These are phyloP conservation scores for Auriculariales sp. DNA, from an alignment of 768 basidiomycete genomes.

Conservation along the genomic window DNA sequence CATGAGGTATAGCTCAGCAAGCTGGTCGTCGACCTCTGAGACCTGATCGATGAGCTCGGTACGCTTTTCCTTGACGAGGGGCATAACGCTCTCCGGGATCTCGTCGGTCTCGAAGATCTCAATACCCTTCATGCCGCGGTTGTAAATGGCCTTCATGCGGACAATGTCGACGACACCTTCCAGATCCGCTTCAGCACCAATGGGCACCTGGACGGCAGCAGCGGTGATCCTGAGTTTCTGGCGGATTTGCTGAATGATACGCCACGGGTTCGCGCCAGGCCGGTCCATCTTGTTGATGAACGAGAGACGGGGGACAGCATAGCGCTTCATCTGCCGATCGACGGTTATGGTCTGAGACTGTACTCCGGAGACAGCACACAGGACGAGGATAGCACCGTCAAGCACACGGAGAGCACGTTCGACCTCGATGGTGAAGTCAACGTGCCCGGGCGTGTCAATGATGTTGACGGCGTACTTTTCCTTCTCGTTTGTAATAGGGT, in stretches of 20 bases:
- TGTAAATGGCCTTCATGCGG: slow-evolving; percentile 87
- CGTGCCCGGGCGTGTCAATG: slow-evolving; percentile 98
- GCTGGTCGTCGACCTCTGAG: slow-evolving; percentile 89
- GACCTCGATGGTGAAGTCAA: slow-evolving; percentile 99
- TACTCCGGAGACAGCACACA: slow-evolving; percentile 95
- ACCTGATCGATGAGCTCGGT: slow-evolving; percentile 86
- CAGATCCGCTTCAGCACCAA: slow-evolving; percentile 78
- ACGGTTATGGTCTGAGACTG: slow-evolving; percentile 98
- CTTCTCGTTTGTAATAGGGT: slow-evolving; percentile 43
- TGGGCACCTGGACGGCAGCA: slow-evolving; percentile 91
- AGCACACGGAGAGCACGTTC: slow-evolving; percentile 91
- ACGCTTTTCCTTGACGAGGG: slow-evolving; percentile 71
- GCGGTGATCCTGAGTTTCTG: slow-evolving; percentile 84
- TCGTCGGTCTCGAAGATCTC: slow-evolving; percentile 72
- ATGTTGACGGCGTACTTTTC: slow-evolving; percentile 92
- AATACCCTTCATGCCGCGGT: slow-evolving; percentile 76
- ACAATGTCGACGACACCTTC: slow-evolving; percentile 89
- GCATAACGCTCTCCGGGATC: slow-evolving; percentile 63
- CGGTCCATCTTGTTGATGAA: slow-evolving; percentile 99
- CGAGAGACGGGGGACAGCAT: slow-evolving; percentile 87
- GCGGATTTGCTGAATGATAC: slow-evolving; percentile 83
- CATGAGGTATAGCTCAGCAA: slow-evolving; percentile 82
- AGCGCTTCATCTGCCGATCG: slow-evolving; percentile 96
- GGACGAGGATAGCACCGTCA: slow-evolving; percentile 90
- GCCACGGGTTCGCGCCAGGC: slow-evolving; percentile 97